Percentiles rank a stretch among this genome's conserved stretches.
Conservation (phyloP, 352 stramenopile genomes). For the Elongisporangium senticosum region DNA sequence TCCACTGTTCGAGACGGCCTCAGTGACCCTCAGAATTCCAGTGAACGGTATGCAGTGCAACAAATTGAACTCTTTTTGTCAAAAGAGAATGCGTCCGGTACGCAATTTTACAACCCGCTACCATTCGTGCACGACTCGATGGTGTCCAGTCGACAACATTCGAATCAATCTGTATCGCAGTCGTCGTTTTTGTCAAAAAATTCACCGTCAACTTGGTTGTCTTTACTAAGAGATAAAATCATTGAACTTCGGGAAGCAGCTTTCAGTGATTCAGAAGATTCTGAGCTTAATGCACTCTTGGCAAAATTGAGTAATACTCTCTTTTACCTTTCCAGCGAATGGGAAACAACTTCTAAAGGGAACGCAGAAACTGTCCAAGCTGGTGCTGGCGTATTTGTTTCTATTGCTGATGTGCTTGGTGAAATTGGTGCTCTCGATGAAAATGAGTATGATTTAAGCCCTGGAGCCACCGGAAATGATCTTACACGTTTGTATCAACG, state of each 20-base stretch:
- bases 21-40: not conserved
- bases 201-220: not conserved
- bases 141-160: not conserved
- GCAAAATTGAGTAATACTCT: conserved; percentile 49
- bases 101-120: not conserved
- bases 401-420: conserved; percentile 57
- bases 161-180: not conserved
- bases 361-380: not conserved
- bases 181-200: not conserved
- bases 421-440: conserved; percentile 58
- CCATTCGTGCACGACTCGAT: not conserved
- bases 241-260: not conserved
- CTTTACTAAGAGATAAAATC: not conserved
- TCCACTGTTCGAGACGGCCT: not conserved
- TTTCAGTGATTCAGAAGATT: not conserved
- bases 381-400: conserved; percentile 7
- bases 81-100: conserved; percentile 29
- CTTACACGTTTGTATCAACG: conserved; percentile 47
- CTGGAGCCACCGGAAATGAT: conserved; percentile 34
- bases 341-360: not conserved
- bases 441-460: conserved; percentile 57
- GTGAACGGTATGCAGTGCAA: conserved; percentile 7
- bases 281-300: conserved; percentile 1
- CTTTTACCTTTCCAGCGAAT: conserved; percentile 21
- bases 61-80: conserved; percentile 64